Conservation (phyloP, 148 eudicot species). For the Chenopodium album region DNA sequence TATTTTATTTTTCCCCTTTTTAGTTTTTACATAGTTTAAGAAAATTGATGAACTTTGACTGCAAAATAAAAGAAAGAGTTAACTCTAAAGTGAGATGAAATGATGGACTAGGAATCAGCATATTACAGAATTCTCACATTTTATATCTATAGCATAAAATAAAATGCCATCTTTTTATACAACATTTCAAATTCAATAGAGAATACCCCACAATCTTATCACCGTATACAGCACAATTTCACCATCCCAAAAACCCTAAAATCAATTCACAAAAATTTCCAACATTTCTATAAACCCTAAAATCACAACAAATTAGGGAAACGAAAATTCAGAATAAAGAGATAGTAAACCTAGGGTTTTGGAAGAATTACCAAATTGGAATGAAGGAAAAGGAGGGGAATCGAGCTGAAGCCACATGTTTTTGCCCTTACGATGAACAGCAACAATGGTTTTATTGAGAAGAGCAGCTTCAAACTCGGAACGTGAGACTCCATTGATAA, state of each 20-base stretch:
- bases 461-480: constrained; percentile 63
- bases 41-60: not conserved
- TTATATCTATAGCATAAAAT: too few species aligned
- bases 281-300: constrained; percentile 17
- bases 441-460: constrained; percentile 72
- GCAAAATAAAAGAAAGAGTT: not conserved
- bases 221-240: not conserved
- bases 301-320: not conserved
- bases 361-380: constrained; percentile 70
- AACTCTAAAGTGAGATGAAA: not conserved
- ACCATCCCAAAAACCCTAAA: constrained; percentile 1
- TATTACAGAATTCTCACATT: too few species aligned
- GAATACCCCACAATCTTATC: too few species aligned
- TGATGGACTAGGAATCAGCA: not conserved
- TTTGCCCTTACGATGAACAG: constrained; percentile 86
- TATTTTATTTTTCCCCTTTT: too few species aligned
- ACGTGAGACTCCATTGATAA: constrained; percentile 68
- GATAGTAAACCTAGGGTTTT: constrained; percentile 39
- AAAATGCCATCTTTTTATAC: too few species aligned
- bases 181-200: too few species aligned
- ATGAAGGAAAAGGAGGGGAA: constrained; percentile 92
- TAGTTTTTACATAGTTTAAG: too few species aligned
- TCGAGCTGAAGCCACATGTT: constrained; percentile 92
- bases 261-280: not conserved
- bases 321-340: not conserved